Base-by-base conservation (phyloP, 192 early-diverging fungal genomes). In the Backusella psychrophila region DNA sequence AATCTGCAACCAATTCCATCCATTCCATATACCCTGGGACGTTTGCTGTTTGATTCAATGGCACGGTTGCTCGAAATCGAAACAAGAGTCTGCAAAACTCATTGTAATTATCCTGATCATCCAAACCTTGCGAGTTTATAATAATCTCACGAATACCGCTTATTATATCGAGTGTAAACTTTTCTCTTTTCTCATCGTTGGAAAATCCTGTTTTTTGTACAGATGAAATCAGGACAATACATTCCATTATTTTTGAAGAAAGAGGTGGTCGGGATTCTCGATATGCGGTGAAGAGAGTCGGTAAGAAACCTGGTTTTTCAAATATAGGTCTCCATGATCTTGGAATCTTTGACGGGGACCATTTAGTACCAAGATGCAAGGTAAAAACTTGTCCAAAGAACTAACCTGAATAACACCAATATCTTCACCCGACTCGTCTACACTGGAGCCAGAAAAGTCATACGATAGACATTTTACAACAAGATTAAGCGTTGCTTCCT, bases 151-250 rank as follows among this genome's bases (percentile, higher is more conserved):
- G 77, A 9, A 89, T 90, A 21, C 92, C 94, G 26, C 85, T 78
- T 79, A 95, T 87, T 71, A 93, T 88, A 70, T 84, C 84, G 34
- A 89, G 81, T 15, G 96, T 86, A 76, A 94, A 94, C 21, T 76
- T 82, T 3, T 84, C 74, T 29, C 94, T 87, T 56, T 88, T 83
- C 39, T 95, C 95, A 8, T n/a, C 8, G 53, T 86, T 87, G 72
- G 81, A 93, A 83, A 95, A 97, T 31, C 96, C 87, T 4, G 96
- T 93, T n/a, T 94, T 89, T 41, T 95, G 91, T 21, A 93, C 89
- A 19, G 94, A 91, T 7, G 94, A 90, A 9, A 95, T 77, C 75
- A 91, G 82, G 23, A 93, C 91, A 19, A 97, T 77, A 46, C 90
- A 91, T 74, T 97, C 95, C 86, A 96, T 85, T 33, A 92, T 90